Conservation (phyloP, 2,329 filamentous ascomycete species). For the Neofusicoccum kwambonambiense region DNA sequence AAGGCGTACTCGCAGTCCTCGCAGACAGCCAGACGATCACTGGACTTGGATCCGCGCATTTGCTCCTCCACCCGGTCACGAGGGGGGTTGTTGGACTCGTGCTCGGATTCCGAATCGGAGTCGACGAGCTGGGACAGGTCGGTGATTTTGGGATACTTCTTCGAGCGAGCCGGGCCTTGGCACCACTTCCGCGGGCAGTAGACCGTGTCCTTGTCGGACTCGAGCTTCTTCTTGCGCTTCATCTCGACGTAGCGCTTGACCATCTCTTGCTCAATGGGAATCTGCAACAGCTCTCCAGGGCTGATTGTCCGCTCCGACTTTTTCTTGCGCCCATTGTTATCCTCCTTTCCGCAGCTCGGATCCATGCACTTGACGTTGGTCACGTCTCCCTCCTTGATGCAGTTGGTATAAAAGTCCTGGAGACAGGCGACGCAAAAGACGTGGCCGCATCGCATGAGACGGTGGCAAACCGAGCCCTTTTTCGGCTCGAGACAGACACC, state of each 20-base stretch:
- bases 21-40: constrained; percentile 75
- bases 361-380: constrained; percentile 75
- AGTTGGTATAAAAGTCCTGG: constrained; percentile 84
- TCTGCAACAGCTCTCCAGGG: constrained; percentile 71
- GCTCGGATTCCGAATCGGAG: constrained; percentile 38
- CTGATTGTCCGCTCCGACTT: constrained; percentile 69
- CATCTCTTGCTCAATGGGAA: constrained; percentile 56
- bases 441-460: constrained; percentile 78
- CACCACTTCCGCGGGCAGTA: constrained; percentile 95
- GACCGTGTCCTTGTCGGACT: constrained; percentile 85
- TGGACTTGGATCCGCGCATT: constrained; percentile 21
- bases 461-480: constrained; percentile 79
- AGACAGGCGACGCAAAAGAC: constrained; percentile 90
- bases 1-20: constrained; percentile 89
- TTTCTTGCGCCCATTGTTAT: constrained; percentile 40
- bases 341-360: constrained; percentile 71
- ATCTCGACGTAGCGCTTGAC: constrained; percentile 85
- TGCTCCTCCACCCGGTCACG: constrained; percentile 37
- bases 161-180: constrained; percentile 73
- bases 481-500: constrained; percentile 89
- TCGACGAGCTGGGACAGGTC: constrained; percentile 42
- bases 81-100: constrained; percentile 32
- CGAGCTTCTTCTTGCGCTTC: constrained; percentile 89
- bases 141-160: constrained; percentile 47
- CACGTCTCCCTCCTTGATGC: constrained; percentile 82